Evolutionary conservation across 2,329 filamentous ascomycete species (phyloP).

Genomic region (Coccinonectria pachysandricola): DNA sequence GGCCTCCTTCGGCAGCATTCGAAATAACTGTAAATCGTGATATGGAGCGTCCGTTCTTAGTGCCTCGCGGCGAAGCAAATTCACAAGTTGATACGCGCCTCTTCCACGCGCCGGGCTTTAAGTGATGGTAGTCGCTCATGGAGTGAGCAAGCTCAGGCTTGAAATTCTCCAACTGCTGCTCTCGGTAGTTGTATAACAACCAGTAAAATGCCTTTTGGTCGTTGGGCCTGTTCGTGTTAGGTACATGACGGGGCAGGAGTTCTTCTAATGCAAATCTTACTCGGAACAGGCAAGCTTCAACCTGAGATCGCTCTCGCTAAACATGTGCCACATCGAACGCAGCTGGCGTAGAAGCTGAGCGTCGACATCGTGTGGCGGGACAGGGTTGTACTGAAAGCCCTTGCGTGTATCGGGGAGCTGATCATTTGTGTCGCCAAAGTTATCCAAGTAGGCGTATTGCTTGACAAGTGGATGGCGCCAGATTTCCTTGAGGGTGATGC

Average conservation of each 20-base stretch:
- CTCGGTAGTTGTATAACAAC: slow-evolving; percentile 69
- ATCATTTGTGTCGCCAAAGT: slow-evolving; percentile 45
- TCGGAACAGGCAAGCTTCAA: slow-evolving; percentile 55
- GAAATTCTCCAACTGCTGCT: slow-evolving; percentile 81
- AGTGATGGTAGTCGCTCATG: slow-evolving; percentile 82
- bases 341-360: slow-evolving; percentile 74
- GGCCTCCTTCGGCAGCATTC: slow-evolving; percentile 43
- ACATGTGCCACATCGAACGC: slow-evolving; percentile 83
- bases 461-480: slow-evolving; percentile 81
- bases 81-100: slow-evolving; percentile 53
- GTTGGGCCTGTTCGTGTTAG: slow-evolving; percentile 51
- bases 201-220: slow-evolving; percentile 93
- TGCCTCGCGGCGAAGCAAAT: slow-evolving; percentile 38
- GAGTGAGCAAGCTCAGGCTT: slow-evolving; percentile 73
- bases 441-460: slow-evolving; percentile 70
- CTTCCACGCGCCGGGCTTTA: slow-evolving; percentile 47
- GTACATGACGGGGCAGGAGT: not conserved
- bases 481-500: slow-evolving; percentile 71
- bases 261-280: slow-evolving; percentile 33
- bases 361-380: slow-evolving; percentile 60
- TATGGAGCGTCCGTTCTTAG: slow-evolving; percentile 41
- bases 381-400: slow-evolving; percentile 48
- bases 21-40: slow-evolving; percentile 58
- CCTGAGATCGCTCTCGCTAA: slow-evolving; percentile 61
- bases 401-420: slow-evolving; percentile 49